Conservation (phyloP, 768 basidiomycete genomes). For the Hemileccinum rubropunctum region DNA sequence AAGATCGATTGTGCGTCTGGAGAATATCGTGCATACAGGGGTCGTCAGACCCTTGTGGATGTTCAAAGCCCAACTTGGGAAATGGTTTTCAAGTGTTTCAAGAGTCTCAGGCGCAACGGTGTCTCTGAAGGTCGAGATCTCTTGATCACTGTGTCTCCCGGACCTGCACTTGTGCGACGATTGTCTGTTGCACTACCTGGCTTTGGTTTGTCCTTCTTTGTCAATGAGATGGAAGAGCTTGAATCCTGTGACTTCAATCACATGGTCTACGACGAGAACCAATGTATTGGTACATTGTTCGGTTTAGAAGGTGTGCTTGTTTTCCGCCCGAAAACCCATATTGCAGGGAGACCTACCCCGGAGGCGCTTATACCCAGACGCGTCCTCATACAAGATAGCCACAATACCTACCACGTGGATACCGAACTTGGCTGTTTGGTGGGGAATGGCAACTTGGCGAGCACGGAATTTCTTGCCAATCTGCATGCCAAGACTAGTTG, state of each 20-base stretch:
- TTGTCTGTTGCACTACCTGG: not conserved
- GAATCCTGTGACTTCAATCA: not conserved
- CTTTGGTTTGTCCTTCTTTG: not conserved
- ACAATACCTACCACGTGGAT: slow-evolving; percentile 20
- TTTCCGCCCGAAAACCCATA: slow-evolving; percentile 24
- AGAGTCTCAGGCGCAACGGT: not conserved
- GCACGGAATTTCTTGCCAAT: slow-evolving; percentile 34
- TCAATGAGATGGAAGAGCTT: not conserved
- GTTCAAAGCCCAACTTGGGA: not conserved
- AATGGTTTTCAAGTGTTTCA: not conserved
- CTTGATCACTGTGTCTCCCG: not conserved
- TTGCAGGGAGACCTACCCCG: not conserved
- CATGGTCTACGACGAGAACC: slow-evolving; percentile 6
- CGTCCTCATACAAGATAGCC: slow-evolving; percentile 34
- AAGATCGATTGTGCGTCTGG: not conserved
- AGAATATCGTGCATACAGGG: not conserved
- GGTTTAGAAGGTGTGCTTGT: slow-evolving; percentile 39
- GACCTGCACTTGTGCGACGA: not conserved
- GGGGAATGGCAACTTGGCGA: slow-evolving; percentile 19
- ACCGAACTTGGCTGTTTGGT: slow-evolving; percentile 15
- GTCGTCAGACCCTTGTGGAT: not conserved
- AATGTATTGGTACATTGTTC: slow-evolving; percentile 29
- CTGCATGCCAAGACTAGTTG: slow-evolving; percentile 42
- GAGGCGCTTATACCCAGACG: not conserved
- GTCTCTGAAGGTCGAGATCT: not conserved